A percentile compares a stretch with the other conserved stretches of the same genome.
These are phyloP conservation scores for Fragilaria radians DNA, from an alignment of 108 stramenopile genomes.

Conservation along the genomic window DNA sequence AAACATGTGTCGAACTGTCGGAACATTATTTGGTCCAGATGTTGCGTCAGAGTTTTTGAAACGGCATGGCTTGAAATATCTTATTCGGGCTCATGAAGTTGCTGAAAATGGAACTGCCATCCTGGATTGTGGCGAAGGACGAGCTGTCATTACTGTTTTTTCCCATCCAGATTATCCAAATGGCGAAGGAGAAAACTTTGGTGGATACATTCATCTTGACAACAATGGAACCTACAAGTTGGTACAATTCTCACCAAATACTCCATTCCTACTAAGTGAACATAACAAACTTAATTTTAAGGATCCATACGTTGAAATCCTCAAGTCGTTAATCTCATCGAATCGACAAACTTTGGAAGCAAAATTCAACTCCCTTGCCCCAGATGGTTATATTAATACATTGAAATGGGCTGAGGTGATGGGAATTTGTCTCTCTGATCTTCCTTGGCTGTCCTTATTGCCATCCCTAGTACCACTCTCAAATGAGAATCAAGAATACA, in stretches of 20 bases:
- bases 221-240: slow-evolving; percentile 3
- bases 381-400: neutral
- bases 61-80: slow-evolving; percentile 13
- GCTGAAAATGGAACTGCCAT: slow-evolving; percentile 7
- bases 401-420: slow-evolving; percentile 1
- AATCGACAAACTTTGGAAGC: neutral
- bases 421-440: slow-evolving; percentile 3
- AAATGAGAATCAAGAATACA: neutral
- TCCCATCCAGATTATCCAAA: slow-evolving; percentile 18
- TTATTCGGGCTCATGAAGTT: slow-evolving; percentile 21
- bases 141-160: slow-evolving; percentile 18
- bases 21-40: slow-evolving; percentile 14
- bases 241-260: neutral
- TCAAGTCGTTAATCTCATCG: neutral
- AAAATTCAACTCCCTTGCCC: neutral
- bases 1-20: slow-evolving; percentile 9
- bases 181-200: slow-evolving; percentile 15
- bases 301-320: neutral
- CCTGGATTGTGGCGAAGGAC: slow-evolving; percentile 9
- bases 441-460: slow-evolving; percentile 1
- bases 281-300: neutral
- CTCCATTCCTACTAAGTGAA: neutral
- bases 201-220: slow-evolving; percentile 9
- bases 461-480: slow-evolving; percentile 4
- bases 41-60: slow-evolving; percentile 12